Evolutionary conservation across 2,329 filamentous ascomycete species (phyloP), one percentile per base, ranked within the genome.

Genomic region (Cladobotryum mycophilum): DNA sequence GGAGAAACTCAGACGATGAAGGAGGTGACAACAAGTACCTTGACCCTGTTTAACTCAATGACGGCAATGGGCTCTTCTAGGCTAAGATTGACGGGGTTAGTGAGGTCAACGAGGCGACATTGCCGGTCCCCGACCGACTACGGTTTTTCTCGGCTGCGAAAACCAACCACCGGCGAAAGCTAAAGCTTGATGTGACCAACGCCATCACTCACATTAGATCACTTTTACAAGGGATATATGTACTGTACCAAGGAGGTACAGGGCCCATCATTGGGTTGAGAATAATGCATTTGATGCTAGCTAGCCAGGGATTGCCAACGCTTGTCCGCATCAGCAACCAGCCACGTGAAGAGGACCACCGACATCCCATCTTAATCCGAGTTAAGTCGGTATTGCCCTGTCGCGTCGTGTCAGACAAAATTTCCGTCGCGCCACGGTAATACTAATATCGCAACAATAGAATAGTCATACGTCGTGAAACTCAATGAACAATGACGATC

Each of bases 281-380:
- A 30, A 30, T 30, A 30, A 30, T 30, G 25, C 25, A 30, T 30
- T 30, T 30, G 6, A 30, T 30, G 25, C 25, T 30, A 30, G 25
- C 2, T 30, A 2, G 25, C 25, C 25, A 33, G 20, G 22, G 41
- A n/a, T 13, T 17, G 37, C 35, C 47, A 49, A 15, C 35, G 47
- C 46, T 49, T 45, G 42, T 49, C 50, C 50, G 50, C 50, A 52
- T 52, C 37, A 20, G 30, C 20, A 25, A 4, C 15, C 33, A 42
- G 33, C 47, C 50, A 52, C 47, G 50, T 52, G 50, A 52, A 49
- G 47, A 30, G 42, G 12, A 25, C 36, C 49, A 41, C 38, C 20
- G 15, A 18, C 13, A 11, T 30, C 15, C 22, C 20, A 47, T 42
- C 25, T 30, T 30, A 30, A 30, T 30, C 25, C 25, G 25, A 30